Base-by-base conservation (phyloP, 495 filamentous ascomycete genomes). In the Xylaria sp. region DNA sequence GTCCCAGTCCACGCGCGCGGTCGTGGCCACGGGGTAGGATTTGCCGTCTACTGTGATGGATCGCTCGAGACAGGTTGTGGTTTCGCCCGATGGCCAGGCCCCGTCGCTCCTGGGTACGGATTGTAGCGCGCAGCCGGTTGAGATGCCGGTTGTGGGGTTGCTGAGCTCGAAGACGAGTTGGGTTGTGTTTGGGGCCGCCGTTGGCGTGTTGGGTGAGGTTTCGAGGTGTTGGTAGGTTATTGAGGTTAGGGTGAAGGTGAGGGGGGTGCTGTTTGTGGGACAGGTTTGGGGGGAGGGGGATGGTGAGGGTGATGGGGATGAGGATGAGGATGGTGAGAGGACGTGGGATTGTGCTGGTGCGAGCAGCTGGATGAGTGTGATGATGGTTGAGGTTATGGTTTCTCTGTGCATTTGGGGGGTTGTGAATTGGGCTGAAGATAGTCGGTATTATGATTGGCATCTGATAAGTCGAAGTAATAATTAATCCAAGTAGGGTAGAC, bases 121-220 rank as follows among this genome's bases (percentile, higher is more conserved):
- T 7, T 73, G 64, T 5, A 61, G 48, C 26, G 59, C 44, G 37
- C 76, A 78, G 8, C 72, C 68, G 1, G 66, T 68, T 12, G 68
- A 61, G 53, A 76, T 44, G 14, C 67, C 72, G 41, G 75, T 77
- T 35, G 67, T 66, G n/a, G 52, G 24, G 53, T 78, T 76, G 5
- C 65, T 26, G 15, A 78, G 63, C 17, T 57, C 71, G 66, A 78
- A 76, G 21, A 44, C 76, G 35, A 78, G 70, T 37, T 71, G 67
- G 5, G 76, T 78, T 41, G 68, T 67, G 43, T 76, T 76, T 21
- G 63, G 72, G 15, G 48, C 33, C 3, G 70, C 31, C 7, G 59
- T 44, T 0, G 61, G 41, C 0, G 55, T 1, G 61, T 41, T 15
- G 19, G 53, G 68, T 0, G 67, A 65, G 7, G 37, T 43, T 26